A percentile compares a stretch with the other conserved stretches of the same genome.
These are phyloP conservation scores for Crithidia expoeki DNA, from an alignment of 208 protist genomes.

Conservation along the genomic window DNA sequence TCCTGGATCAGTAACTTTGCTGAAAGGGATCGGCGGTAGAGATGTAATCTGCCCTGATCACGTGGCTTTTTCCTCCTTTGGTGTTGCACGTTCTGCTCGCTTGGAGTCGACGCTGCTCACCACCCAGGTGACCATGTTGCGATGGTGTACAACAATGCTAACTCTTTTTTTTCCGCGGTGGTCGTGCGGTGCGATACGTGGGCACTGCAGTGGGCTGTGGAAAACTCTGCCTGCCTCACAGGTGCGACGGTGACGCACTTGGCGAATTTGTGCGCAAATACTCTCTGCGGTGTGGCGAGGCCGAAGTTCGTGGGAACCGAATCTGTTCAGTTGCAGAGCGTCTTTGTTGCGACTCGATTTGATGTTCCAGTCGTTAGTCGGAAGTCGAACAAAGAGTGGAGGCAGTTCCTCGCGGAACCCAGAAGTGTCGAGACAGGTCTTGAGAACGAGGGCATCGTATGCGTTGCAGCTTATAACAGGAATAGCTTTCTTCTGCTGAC, in stretches of 20 bases:
- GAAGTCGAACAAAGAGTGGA: conserved; percentile 35
- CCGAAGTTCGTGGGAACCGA: neutral
- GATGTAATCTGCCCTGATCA: conserved; percentile 6
- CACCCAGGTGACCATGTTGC: conserved; percentile 54
- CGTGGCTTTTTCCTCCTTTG: conserved; percentile 29
- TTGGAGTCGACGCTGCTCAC: conserved; percentile 16
- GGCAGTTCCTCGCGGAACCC: conserved; percentile 25
- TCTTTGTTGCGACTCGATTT: conserved; percentile 41
- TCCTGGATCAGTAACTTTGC: conserved; percentile 19
- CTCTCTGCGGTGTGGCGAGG: conserved; percentile 33
- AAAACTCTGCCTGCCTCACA: conserved; percentile 26
- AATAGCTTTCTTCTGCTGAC: conserved; percentile 30
- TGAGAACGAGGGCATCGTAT: conserved; percentile 25
- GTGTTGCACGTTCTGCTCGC: conserved; percentile 12
- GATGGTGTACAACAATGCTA: conserved; percentile 34
- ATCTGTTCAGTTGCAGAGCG: neutral
- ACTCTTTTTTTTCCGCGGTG: conserved; percentile 50
- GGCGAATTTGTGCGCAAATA: conserved; percentile 24
- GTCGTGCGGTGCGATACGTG: conserved; percentile 86
- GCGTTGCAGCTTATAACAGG: conserved; percentile 22
- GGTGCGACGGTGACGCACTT: conserved; percentile 29
- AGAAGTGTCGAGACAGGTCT: conserved; percentile 21
- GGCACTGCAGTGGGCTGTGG: conserved; percentile 73
- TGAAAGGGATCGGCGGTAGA: conserved; percentile 3
- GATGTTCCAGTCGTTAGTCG: conserved; percentile 24